phyloP scores from a whole-genome alignment of 495 filamentous ascomycete species.

The Parmelia sp. region DNA sequence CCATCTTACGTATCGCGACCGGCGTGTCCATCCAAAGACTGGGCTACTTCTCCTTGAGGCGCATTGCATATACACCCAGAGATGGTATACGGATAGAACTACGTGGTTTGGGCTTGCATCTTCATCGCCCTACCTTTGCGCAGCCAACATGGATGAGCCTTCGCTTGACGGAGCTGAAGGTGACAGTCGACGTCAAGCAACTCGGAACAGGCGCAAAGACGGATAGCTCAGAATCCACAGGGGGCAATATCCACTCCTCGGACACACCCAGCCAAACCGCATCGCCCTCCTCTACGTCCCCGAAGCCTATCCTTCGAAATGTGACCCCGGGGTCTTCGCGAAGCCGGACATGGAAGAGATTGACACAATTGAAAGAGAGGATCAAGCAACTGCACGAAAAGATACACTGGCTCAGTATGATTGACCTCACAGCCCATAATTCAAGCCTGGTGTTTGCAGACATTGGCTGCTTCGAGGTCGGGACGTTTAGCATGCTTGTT shows the following conservation, averaged over 20 bases:
- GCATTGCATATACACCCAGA: conserved; percentile 77
- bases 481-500: conserved; percentile 74
- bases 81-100: conserved; percentile 88
- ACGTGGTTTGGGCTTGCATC: conserved; percentile 73
- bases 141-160: conserved; percentile 96
- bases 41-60: conserved; percentile 83
- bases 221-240: conserved; percentile 30
- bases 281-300: conserved; percentile 18
- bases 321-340: conserved; percentile 32
- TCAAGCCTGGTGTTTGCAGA: conserved; percentile 66
- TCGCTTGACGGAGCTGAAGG: conserved; percentile 70
- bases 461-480: conserved; percentile 78
- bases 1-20: conserved; percentile 83
- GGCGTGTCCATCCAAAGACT: conserved; percentile 94
- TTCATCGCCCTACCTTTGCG: conserved; percentile 91
- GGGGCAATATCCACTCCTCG: conserved; percentile 22
- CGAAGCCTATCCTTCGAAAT: conserved; percentile 22
- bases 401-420: conserved; percentile 80
- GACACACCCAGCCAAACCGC: conserved; percentile 17
- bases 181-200: conserved; percentile 71
- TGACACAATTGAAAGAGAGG: conserved; percentile 71
- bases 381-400: conserved; percentile 81
- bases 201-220: conserved; percentile 43
- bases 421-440: conserved; percentile 82
- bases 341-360: conserved; percentile 70